A percentile compares a stretch with the other conserved stretches of the same genome.
phyloP scores from a whole-genome alignment of 2,329 filamentous ascomycete species.

The Polychaeton citri region DNA sequence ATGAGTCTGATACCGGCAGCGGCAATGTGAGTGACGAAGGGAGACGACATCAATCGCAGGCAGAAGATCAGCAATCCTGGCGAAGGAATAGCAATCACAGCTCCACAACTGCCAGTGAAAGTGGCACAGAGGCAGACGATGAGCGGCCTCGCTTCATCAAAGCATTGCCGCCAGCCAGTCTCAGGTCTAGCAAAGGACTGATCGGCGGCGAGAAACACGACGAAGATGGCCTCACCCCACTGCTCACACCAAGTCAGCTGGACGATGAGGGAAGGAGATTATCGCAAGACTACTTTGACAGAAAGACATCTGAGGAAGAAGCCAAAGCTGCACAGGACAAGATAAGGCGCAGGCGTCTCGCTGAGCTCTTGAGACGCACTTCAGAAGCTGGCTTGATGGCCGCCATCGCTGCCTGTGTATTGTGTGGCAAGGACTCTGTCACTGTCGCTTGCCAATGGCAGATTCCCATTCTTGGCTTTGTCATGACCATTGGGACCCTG shows the following conservation, averaged over 20 bases:
- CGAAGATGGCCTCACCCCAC: slow-evolving; percentile 25
- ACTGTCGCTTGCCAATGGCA: slow-evolving; percentile 6
- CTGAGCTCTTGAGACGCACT: slow-evolving; percentile 62
- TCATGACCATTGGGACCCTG: slow-evolving; percentile 14
- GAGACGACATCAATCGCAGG: neutral
- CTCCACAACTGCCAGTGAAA: slow-evolving; percentile 61
- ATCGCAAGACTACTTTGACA: slow-evolving; percentile 24
- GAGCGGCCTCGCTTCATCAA: slow-evolving; percentile 64
- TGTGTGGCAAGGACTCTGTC: slow-evolving; percentile 20
- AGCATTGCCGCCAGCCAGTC: slow-evolving; percentile 67
- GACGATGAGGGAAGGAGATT: slow-evolving; percentile 32
- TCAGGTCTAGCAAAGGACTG: slow-evolving; percentile 63
- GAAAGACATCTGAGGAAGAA: slow-evolving; percentile 13
- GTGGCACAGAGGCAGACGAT: slow-evolving; percentile 89
- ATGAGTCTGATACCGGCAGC: neutral
- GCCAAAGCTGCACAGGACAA: slow-evolving; percentile 38
- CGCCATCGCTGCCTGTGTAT: slow-evolving; percentile 36
- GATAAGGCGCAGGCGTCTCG: slow-evolving; percentile 73
- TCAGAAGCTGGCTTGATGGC: slow-evolving; percentile 42
- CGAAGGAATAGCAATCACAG: slow-evolving; percentile 10
- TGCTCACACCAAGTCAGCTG: slow-evolving; percentile 34
- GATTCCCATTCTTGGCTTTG: slow-evolving; percentile 22
- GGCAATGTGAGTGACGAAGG: neutral
- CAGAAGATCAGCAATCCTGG: slow-evolving; percentile 2
- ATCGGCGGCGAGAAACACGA: slow-evolving; percentile 34